A percentile compares a stretch with the other conserved stretches of the same genome.
These are phyloP conservation scores for Thermoascus crustaceus DNA, from an alignment of 2,329 filamentous ascomycete genomes.

Conservation along the genomic window DNA sequence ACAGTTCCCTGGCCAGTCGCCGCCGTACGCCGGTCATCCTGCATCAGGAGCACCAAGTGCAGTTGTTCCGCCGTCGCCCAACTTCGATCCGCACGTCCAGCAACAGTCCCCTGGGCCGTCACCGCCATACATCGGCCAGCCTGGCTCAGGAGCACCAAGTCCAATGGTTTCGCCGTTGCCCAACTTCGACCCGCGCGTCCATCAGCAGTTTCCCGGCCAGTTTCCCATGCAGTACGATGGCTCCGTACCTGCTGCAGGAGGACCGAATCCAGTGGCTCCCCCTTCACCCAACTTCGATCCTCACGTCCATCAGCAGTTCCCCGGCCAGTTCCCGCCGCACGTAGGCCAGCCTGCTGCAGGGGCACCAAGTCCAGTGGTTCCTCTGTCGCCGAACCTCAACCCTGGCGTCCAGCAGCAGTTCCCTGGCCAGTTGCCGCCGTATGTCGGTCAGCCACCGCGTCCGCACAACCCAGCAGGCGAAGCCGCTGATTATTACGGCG, in stretches of 20 bases:
- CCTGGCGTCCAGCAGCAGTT: constrained; percentile 50
- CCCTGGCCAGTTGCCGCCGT: constrained; percentile 47
- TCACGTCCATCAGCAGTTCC: constrained; percentile 51
- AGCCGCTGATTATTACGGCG: constrained; percentile 55
- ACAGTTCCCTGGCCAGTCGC: no score
- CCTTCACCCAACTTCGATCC: constrained; percentile 33
- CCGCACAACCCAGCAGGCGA: constrained; percentile 43
- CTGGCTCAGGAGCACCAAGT: constrained; percentile 16
- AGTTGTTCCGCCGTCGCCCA: no score
- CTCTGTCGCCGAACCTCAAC: constrained; percentile 28
- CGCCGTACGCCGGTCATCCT: no score
- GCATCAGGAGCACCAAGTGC: no score
- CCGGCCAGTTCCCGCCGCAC: constrained; percentile 45
- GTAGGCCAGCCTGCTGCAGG: constrained; percentile 30
- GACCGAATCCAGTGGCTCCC: constrained; percentile 12
- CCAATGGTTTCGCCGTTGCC: no score
- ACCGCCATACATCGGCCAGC: constrained; percentile 36
- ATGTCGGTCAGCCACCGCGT: constrained; percentile 39
- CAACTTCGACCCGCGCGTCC: no score
- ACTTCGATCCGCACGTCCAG: no score
- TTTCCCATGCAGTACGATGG: no score
- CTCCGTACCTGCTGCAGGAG: background rate
- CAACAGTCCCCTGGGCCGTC: constrained; percentile 55
- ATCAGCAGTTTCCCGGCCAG: no score
- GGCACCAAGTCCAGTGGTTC: constrained; percentile 12